Evolutionary conservation across 1,139 yeast genomes (phyloP).

Genomic region (Protomyces inouyei): DNA sequence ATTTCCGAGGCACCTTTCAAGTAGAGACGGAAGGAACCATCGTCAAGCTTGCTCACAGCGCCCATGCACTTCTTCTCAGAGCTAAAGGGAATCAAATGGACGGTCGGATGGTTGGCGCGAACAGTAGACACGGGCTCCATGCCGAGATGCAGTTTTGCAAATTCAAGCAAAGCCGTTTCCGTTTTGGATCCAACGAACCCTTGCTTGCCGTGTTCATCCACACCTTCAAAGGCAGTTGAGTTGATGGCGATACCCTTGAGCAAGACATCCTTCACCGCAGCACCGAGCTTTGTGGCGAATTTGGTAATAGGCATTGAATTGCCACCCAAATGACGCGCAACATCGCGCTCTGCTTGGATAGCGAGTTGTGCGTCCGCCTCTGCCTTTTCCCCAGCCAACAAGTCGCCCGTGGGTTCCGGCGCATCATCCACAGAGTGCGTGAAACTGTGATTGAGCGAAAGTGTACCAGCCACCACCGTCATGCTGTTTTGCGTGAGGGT

Average conservation of each 20-base stretch:
- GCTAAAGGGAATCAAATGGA: constrained; percentile 82
- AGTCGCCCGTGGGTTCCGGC: constrained; percentile 13
- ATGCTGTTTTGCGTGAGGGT: constrained; percentile 88
- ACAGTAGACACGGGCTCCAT: constrained; percentile 45
- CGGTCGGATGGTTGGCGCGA: constrained; percentile 47
- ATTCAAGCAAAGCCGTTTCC: constrained; percentile 75
- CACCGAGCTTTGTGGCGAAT: constrained; percentile 35
- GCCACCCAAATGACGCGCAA: neutral
- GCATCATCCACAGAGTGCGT: constrained; percentile 6
- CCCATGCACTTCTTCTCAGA: constrained; percentile 93
- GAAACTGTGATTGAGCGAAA: constrained; percentile 48
- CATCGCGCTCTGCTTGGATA: constrained; percentile 1
- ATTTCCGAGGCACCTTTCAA: constrained; percentile 95
- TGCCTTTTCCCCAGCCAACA: neutral
- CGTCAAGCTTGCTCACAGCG: constrained; percentile 51
- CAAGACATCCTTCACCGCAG: constrained; percentile 44
- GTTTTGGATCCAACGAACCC: constrained; percentile 88
- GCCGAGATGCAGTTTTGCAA: constrained; percentile 58
- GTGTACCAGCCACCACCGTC: constrained; percentile 75
- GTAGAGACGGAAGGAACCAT: constrained; percentile 54
- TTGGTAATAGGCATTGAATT: neutral
- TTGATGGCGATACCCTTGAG: constrained; percentile 65
- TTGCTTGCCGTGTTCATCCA: constrained; percentile 45
- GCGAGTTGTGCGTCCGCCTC: neutral
- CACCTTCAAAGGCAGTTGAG: constrained; percentile 75